Conservation (phyloP, 192 early-diverging fungal species). For the Diversispora epigaea region DNA sequence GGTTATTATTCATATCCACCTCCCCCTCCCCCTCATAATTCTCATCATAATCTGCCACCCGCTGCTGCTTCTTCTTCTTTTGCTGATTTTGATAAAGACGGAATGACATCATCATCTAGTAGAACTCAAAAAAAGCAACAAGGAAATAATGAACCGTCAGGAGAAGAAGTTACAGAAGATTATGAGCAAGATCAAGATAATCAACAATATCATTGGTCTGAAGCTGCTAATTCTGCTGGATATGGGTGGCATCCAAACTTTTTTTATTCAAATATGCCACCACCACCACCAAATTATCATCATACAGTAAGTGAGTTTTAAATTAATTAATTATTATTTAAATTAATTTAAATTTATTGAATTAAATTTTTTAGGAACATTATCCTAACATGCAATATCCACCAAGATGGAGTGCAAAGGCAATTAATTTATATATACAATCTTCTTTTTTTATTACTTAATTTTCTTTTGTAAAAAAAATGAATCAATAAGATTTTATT, state of each 20-base stretch:
- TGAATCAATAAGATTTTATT: too few species aligned
- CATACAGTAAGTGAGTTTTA: not conserved
- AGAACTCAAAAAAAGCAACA: not conserved
- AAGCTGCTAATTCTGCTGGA: not conserved
- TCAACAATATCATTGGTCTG: not conserved
- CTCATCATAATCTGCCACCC: not conserved
- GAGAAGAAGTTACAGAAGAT: not conserved
- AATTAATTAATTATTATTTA: not conserved
- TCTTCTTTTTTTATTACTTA: not conserved
- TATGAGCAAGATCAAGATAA: not conserved
- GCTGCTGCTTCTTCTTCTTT: not conserved
- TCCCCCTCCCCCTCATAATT: not conserved
- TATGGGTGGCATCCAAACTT: not conserved
- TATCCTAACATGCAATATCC: not conserved
- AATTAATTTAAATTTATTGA: not conserved
- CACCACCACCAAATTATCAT: conserved; percentile 20
- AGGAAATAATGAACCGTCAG: not conserved
- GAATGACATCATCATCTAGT: too few species aligned
- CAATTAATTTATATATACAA: not conserved
- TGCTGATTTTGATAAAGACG: not conserved
- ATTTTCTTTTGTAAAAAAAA: not conserved
- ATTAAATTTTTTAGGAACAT: not conserved
- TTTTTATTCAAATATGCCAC: conserved; percentile 4
- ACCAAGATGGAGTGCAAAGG: not conserved
- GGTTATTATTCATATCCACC: conserved; percentile 11